Evolutionary conservation across 768 basidiomycete species (phyloP).

Genomic region (Gymnopilus dilepis): DNA sequence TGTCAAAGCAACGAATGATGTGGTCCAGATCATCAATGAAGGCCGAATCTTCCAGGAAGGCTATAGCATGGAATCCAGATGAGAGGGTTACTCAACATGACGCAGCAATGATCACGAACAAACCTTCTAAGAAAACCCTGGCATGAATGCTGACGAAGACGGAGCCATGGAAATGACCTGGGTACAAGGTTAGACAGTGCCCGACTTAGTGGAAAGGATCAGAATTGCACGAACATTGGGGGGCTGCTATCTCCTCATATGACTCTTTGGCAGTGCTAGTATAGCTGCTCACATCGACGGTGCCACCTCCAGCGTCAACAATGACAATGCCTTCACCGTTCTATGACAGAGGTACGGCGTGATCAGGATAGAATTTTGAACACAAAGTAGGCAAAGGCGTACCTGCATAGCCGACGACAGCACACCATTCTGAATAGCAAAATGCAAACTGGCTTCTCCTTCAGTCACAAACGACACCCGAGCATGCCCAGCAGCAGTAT

Average conservation of each 20-base stretch:
- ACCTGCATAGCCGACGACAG: constrained; percentile 21
- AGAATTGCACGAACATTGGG: constrained; percentile 40
- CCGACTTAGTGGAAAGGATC: background rate
- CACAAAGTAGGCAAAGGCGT: background rate
- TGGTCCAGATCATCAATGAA: constrained; percentile 49
- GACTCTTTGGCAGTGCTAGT: constrained; percentile 32
- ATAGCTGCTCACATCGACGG: constrained; percentile 63
- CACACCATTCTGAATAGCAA: constrained; percentile 42
- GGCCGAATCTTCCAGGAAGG: constrained; percentile 42
- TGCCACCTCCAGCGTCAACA: constrained; percentile 67
- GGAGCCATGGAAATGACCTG: constrained; percentile 57
- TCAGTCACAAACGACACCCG: constrained; percentile 54
- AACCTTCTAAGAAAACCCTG: constrained; percentile 42
- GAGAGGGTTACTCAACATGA: constrained; percentile 40
- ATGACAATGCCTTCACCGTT: constrained; percentile 36
- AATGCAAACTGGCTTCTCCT: constrained; percentile 60
- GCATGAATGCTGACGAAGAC: constrained; percentile 55
- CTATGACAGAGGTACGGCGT: background rate
- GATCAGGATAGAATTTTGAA: background rate
- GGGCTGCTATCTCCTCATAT: constrained; percentile 53
- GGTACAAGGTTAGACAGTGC: background rate
- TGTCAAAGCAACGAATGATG: constrained; percentile 50
- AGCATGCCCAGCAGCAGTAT: constrained; percentile 36
- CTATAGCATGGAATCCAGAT: background rate
- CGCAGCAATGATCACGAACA: constrained; percentile 32